A percentile compares a stretch with the other conserved stretches of the same genome.
Conservation (phyloP, 2,329 filamentous ascomycete genomes). For the Clarireedia hainanense region DNA sequence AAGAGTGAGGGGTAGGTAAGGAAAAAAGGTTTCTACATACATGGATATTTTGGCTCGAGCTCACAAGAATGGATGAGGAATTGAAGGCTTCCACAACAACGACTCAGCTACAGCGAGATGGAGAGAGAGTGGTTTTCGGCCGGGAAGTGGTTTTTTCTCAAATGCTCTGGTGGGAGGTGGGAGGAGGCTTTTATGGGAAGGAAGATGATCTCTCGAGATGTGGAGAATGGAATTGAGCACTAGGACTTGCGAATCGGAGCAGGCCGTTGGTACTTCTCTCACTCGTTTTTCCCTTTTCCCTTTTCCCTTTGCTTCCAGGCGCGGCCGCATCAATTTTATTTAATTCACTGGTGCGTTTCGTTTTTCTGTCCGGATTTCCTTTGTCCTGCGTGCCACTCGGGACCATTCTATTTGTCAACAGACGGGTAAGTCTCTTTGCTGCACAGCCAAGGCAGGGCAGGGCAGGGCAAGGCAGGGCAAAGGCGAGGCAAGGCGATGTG, state of each 20-base stretch:
- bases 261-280: neutral
- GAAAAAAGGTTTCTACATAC: neutral
- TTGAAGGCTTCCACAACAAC: neutral
- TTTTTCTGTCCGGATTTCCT: neutral
- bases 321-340: neutral
- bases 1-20: neutral
- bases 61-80: neutral
- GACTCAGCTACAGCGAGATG: neutral
- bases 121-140: neutral
- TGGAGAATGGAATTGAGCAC: neutral
- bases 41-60: neutral
- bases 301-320: neutral
- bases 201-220: neutral
- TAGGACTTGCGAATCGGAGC: slow-evolving; percentile 1
- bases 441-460: too few species aligned
- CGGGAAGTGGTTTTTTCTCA: too few species aligned
- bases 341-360: neutral
- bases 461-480: too few species aligned
- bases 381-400: neutral
- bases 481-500: too few species aligned
- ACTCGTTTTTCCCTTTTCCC: neutral
- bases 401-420: neutral
- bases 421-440: neutral
- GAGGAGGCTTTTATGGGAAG: neutral
- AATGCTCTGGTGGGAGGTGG: neutral